Base-by-base conservation (phyloP, 176 grass and related monocot genomes). In the Carex kokanica region DNA sequence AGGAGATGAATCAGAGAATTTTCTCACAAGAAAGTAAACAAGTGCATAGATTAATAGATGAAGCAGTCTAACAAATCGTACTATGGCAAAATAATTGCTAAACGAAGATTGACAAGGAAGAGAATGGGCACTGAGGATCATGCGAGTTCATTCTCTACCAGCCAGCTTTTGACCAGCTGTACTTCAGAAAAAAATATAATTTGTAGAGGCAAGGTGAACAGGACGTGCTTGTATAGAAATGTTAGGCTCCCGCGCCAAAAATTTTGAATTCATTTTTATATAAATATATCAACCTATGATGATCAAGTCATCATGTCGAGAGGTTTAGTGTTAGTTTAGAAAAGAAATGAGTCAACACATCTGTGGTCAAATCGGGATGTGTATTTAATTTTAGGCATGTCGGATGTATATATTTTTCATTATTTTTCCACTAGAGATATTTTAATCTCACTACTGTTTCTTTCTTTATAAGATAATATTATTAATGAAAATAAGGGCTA, bases 301-400 rank as follows among this genome's bases (percentile, higher is more conserved):
- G 66, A 69, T 69, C 24, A 69, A 69, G 66, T 69, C 66, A 69
- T 38, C 17, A 69, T 36, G 66, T 70, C 66, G n/a, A n/a, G n/a
- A 70, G 66, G 16, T 70, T 70, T 43, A 70, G 66, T 70, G 31
- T 70, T 43, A 41, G 17, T 70, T 70, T 41, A 40, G 31, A 8
- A 15, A 18, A 68, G 64, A 68, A 68, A 68, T 68, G 64, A 40
- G 64, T 68, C 64, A n/a, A 41, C 17, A 8, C 17, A 38, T 17
- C 66, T 70, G 7, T 70, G 66, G 66, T 70, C 66, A 40, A 41
- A 43, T 67, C 31, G 66, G 64, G 29, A 21, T 17, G 3, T 68
- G 32, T 1, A 18, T 40, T 68, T 18, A 3, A 38, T 16, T 38
- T 40, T 32, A 59, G 2, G 24, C 21, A 66, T 14, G 14, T 36